Percentiles rank a stretch among this genome's conserved stretches.
phyloP scores from a whole-genome alignment of 2,329 filamentous ascomycete species.

The Calonectria leucothoes region DNA sequence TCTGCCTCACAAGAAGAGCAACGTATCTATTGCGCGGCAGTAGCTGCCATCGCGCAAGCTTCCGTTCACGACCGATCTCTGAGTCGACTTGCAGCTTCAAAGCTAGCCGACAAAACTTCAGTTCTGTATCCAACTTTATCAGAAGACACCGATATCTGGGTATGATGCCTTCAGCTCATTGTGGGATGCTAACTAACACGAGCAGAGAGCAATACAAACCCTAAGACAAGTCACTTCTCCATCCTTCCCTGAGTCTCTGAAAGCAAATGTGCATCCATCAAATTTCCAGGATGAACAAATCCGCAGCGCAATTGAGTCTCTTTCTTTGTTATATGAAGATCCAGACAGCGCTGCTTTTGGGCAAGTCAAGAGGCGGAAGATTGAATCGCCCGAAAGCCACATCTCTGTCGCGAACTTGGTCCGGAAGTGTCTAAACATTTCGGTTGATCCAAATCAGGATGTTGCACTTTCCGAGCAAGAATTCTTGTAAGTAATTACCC shows the following conservation, averaged over 20 bases:
- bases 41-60: conserved; percentile 52
- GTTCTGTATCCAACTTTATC: conserved; percentile 47
- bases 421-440: conserved; percentile 45
- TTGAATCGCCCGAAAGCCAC: conserved; percentile 36
- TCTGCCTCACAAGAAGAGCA: conserved; percentile 43
- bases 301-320: conserved; percentile 41
- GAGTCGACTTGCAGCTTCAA: conserved; percentile 54
- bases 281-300: conserved; percentile 45
- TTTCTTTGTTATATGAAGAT: conserved; percentile 42
- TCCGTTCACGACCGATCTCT: conserved; percentile 48
- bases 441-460: conserved; percentile 33
- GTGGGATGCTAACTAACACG: conserved; percentile 31
- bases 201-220: conserved; percentile 45
- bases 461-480: conserved; percentile 47
- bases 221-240: conserved; percentile 42
- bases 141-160: conserved; percentile 55
- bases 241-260: conserved; percentile 31
- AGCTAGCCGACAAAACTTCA: conserved; percentile 56
- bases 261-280: conserved; percentile 41
- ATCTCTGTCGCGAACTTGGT: conserved; percentile 35
- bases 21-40: conserved; percentile 50
- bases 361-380: conserved; percentile 45
- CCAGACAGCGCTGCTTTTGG: conserved; percentile 34
- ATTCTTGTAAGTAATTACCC: conserved; percentile 58
- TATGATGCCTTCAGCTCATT: conserved; percentile 39